Conservation (phyloP, 129 eudicot species). For the Escallonia herrerae region DNA sequence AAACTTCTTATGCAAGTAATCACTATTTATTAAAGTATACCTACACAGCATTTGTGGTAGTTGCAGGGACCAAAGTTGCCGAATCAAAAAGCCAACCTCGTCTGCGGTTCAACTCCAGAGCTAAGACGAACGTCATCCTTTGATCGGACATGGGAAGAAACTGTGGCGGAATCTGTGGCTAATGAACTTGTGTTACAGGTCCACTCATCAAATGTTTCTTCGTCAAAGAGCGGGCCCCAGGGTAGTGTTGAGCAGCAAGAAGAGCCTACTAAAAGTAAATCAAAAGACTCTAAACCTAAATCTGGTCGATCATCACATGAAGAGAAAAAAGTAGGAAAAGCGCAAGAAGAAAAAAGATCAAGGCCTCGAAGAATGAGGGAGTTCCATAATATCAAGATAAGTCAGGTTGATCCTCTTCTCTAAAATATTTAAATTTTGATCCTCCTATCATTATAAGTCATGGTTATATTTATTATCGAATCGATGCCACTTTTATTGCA, state of each 20-base stretch:
- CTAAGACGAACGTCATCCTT: slow-evolving; percentile 78
- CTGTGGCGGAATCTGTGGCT: slow-evolving; percentile 83
- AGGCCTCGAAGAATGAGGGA: slow-evolving; percentile 86
- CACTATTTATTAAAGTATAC: neutral
- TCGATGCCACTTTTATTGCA: neutral
- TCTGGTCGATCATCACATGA: slow-evolving; percentile 88
- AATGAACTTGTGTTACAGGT: slow-evolving; percentile 71
- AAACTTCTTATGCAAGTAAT: no score
- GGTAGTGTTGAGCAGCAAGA: slow-evolving; percentile 54
- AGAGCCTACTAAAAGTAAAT: slow-evolving; percentile 46
- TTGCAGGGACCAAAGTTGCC: slow-evolving; percentile 58
- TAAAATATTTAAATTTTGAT: neutral
- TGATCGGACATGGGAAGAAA: slow-evolving; percentile 90
- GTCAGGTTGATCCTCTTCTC: slow-evolving; percentile 62
- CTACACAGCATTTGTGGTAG: neutral
- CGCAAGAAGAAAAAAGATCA: slow-evolving; percentile 66
- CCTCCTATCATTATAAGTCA: neutral
- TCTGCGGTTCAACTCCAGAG: slow-evolving; percentile 41
- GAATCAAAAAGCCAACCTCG: slow-evolving; percentile 39
- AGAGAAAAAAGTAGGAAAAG: slow-evolving; percentile 68
- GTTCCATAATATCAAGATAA: slow-evolving; percentile 88
- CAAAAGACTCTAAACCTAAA: slow-evolving; percentile 57
- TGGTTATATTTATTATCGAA: neutral
- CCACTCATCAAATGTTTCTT: slow-evolving; percentile 46
- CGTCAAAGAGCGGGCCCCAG: slow-evolving; percentile 29